Base-by-base conservation (phyloP, 2,329 filamentous ascomycete genomes). In the Fusarium pseudocircinatum region DNA sequence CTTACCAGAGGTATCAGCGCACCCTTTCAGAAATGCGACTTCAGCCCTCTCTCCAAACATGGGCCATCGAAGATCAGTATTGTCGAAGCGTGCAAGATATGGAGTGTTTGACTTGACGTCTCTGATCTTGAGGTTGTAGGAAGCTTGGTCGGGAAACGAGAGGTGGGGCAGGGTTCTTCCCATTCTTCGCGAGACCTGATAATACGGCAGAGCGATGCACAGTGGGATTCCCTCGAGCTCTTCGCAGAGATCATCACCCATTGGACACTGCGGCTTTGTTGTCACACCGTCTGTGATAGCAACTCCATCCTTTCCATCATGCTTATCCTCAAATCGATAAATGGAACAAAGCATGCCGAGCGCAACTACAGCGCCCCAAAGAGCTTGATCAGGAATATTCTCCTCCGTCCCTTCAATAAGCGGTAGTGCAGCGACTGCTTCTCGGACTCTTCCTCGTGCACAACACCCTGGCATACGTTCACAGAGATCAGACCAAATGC, bases 401-500 rank as follows among this genome's bases (percentile, higher is more conserved):
- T 88, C 84, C 47, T 83, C 81, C 0, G 84, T 87, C 2, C 86
- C 87, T 65, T 87, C 81, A 6, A 89, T 82, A 6, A 87, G 75
- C 2, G 86, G 85, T 1, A 89, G 73, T 1, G 85, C 82, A 4
- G 84, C 85, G 3, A 88, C 80, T 1, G 86, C 85, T 57, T 87
- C 86, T 39, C 86, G 79, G 0, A 87, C 85, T n/a, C 85, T 82
- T 2, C 87, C 86, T 54, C 86, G 79, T 3, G 85, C 83, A 4
- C 87, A 83, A 50, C 85, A 87, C 0, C 86, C 87, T 0, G 86
- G 86, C 84, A 88, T 88, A 6, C 86, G 80, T 74, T 87, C 86
- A 63, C 85, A 87, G 2, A 88, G 81, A 67, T 88, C 87, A 7
- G 85, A 85, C 87, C 87, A 89, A 22, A 88, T 83, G n/a, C 87